Evolutionary conservation across 495 filamentous ascomycete species (phyloP), one percentile per base, ranked within the genome.

Genomic region (Chaetomium cochliodes): DNA sequence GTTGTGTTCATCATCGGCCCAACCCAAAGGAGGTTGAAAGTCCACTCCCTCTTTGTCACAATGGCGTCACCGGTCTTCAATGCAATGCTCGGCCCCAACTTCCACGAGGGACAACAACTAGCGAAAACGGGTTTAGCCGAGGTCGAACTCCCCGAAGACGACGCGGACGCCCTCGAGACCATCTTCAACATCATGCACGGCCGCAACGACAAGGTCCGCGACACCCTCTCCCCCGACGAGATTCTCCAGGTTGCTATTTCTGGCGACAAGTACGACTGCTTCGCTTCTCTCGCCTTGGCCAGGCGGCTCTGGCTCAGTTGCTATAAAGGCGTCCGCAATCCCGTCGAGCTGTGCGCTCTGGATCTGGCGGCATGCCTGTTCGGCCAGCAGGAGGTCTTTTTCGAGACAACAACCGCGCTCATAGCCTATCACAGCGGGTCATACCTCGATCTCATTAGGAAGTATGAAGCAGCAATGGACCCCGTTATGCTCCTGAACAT

Each of bases 11-110:
- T 51, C 22, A 11, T 51, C 49, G 22, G 22, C 11, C n/a, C 22
- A 1, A 51, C 22, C 20, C 9, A 51, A 16, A 51, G 49, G 26
- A 51, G 49, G 22, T 0, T 51, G 3, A 51, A 9, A 25, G 49
- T 51, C 49, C 20, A 51, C 49, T 51, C 49, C 1, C 49, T 51
- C 49, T 51, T 51, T 3, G 49, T 51, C 49, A 51, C 25, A 51
- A 13, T 2, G 3, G 22, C 49, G 4, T 51, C 49, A 22, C 49
- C 22, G 6, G 49, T 51, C 26, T 2, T 51, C 5, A 25, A 51
- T 5, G 22, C 49, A 51, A 51, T 51, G 49, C 49, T 51, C 11
- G 16, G 49, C 22, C 49, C 49, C 22, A 51, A 51, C 9, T 51
- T 51, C 9, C 5, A 26, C 7, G 49, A 51, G 22, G 49, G 49